These are phyloP conservation scores for Aureobasidium musti DNA, from an alignment of 2,329 filamentous ascomycete species.

Conservation along the genomic window DNA sequence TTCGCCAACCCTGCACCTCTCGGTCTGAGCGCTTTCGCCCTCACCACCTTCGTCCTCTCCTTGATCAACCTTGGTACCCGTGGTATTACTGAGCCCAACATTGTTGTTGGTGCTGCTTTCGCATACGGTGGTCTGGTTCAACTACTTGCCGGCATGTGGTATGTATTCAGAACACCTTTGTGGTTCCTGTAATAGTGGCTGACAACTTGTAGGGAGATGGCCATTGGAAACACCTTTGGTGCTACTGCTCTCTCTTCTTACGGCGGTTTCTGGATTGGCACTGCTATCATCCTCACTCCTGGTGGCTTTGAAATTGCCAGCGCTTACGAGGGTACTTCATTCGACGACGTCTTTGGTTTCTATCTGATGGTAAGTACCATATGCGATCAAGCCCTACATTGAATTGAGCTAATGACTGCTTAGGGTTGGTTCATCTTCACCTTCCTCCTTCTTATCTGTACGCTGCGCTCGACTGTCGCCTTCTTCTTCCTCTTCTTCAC, in stretches of 20 bases:
- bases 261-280: constrained; percentile 64
- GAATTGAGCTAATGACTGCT: constrained; percentile 8
- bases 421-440: constrained; percentile 62
- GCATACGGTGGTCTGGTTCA: constrained; percentile 55
- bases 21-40: constrained; percentile 64
- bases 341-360: constrained; percentile 58
- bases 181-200: constrained; percentile 5
- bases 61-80: constrained; percentile 52
- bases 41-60: constrained; percentile 64
- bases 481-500: constrained; percentile 61
- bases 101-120: constrained; percentile 53
- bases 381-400: constrained; percentile 10
- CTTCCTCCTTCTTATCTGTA: constrained; percentile 54
- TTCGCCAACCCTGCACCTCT: constrained; percentile 63
- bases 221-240: constrained; percentile 64
- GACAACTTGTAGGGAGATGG: constrained; percentile 50
- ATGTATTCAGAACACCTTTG: constrained; percentile 38
- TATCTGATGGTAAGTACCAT: constrained; percentile 53
- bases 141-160: constrained; percentile 58
- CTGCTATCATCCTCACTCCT: constrained; percentile 60
- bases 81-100: constrained; percentile 47
- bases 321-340: constrained; percentile 47
- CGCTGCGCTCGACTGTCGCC: constrained; percentile 60
- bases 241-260: constrained; percentile 63
- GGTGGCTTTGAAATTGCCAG: constrained; percentile 54